phyloP scores from a whole-genome alignment of 176 grass and related monocot genomes.

The Cenchrus americanus region DNA sequence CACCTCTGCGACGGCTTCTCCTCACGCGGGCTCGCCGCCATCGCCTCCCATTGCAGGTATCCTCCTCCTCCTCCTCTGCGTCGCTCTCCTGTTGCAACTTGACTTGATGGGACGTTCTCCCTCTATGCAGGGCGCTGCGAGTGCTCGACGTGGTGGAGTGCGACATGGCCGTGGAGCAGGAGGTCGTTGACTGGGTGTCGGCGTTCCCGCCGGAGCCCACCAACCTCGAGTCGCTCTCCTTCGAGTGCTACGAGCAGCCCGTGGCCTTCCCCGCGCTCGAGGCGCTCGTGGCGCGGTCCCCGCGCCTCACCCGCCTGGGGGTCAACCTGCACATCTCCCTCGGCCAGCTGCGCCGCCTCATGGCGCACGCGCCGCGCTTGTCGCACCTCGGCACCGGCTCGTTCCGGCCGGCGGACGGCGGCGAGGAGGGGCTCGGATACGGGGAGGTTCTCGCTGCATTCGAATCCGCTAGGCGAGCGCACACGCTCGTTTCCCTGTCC shows the following conservation, averaged over 20 bases:
- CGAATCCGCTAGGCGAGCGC: constrained; percentile 28
- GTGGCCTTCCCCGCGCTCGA: constrained; percentile 60
- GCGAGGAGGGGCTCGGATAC: constrained; percentile 51
- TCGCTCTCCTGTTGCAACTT: background rate
- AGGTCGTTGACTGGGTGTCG: constrained; percentile 70
- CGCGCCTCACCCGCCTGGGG: constrained; percentile 62
- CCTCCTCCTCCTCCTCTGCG: background rate
- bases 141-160: constrained; percentile 83
- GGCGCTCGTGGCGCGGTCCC: constrained; percentile 77
- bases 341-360: constrained; percentile 71
- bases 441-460: constrained; percentile 52
- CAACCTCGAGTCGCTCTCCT: constrained; percentile 69
- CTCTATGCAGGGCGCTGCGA: constrained; percentile 46
- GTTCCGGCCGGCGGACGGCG: constrained; percentile 56
- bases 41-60: constrained; percentile 88
- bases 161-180: constrained; percentile 61
- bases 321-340: constrained; percentile 78
- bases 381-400: constrained; percentile 80
- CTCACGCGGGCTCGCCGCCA: constrained; percentile 67
- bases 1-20: constrained; percentile 92
- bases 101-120: no score
- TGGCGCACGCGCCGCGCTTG: constrained; percentile 63
- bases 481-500: constrained; percentile 71
- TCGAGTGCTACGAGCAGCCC: constrained; percentile 60
- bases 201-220: constrained; percentile 61